Evolutionary conservation across 2,329 filamentous ascomycete species (phyloP).

Genomic region (Aspergillus brunneoviolaceus): DNA sequence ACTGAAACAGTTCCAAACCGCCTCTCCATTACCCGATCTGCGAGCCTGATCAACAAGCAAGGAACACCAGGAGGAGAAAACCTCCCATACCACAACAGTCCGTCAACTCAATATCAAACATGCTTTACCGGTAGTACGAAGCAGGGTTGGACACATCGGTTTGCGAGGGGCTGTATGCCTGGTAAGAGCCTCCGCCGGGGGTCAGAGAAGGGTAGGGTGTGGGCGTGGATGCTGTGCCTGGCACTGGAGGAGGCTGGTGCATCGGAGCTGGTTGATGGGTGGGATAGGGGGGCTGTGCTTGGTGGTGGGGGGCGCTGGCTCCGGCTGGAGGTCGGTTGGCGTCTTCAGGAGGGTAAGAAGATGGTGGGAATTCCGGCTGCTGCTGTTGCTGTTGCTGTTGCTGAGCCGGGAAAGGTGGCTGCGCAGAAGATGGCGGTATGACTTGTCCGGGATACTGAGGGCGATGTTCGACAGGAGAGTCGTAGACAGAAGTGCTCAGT

Average conservation of each 20-base stretch:
- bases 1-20: neutral
- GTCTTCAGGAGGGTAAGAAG: slow-evolving; percentile 41
- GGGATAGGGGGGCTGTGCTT: slow-evolving; percentile 36
- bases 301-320: slow-evolving; percentile 20
- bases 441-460: slow-evolving; percentile 31
- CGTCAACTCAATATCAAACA: neutral
- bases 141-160: slow-evolving; percentile 36
- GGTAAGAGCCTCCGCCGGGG: slow-evolving; percentile 31
- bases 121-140: slow-evolving; percentile 39
- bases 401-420: slow-evolving; percentile 35
- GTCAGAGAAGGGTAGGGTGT: slow-evolving; percentile 36
- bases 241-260: slow-evolving; percentile 38
- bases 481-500: slow-evolving; percentile 73
- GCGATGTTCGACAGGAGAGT: slow-evolving; percentile 62
- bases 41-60: neutral
- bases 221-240: slow-evolving; percentile 30
- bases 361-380: slow-evolving; percentile 42
- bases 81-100: neutral
- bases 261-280: slow-evolving; percentile 32
- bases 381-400: slow-evolving; percentile 31
- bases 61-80: neutral
- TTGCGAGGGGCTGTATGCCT: slow-evolving; percentile 39
- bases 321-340: slow-evolving; percentile 22
- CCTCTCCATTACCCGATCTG: neutral
- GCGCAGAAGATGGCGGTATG: slow-evolving; percentile 26